These are phyloP conservation scores for Cucurbita ficifolia DNA, from an alignment of 306 rosid genomes.

Conservation along the genomic window DNA sequence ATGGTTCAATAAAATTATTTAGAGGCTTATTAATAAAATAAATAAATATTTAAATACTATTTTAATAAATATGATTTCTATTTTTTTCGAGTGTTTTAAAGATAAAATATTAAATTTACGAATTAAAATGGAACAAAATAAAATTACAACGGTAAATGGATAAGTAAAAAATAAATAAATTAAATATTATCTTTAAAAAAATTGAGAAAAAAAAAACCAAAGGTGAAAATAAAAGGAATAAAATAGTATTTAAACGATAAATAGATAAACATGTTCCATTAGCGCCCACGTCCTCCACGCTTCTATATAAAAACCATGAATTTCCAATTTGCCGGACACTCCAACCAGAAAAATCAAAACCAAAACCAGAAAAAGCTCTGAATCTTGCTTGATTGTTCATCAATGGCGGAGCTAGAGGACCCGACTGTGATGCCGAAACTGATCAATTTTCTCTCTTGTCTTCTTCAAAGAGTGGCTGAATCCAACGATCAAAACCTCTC, in stretches of 20 bases:
- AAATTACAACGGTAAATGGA: too few species aligned
- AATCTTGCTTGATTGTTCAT: neutral
- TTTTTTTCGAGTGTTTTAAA: too few species aligned
- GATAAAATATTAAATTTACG: too few species aligned
- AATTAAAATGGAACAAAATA: too few species aligned
- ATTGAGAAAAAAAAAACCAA: too few species aligned
- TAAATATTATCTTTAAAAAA: too few species aligned
- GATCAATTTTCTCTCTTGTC: constrained; percentile 61
- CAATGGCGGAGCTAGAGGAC: constrained; percentile 81
- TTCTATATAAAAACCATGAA: neutral
- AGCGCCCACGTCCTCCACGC: neutral
- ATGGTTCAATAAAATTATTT: too few species aligned
- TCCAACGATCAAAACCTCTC: constrained; percentile 47
- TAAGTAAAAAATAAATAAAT: too few species aligned
- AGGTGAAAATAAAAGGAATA: neutral
- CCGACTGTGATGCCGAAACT: constrained; percentile 57
- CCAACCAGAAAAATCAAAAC: neutral
- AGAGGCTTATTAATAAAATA: too few species aligned
- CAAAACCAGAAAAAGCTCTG: neutral
- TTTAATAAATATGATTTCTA: too few species aligned
- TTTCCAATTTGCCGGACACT: neutral
- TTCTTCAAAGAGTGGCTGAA: constrained; percentile 66
- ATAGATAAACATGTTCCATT: neutral
- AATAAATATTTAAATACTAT: too few species aligned
- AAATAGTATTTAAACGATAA: neutral